These are phyloP conservation scores for Boletus sp. DNA, from an alignment of 768 basidiomycete genomes.

Conservation along the genomic window DNA sequence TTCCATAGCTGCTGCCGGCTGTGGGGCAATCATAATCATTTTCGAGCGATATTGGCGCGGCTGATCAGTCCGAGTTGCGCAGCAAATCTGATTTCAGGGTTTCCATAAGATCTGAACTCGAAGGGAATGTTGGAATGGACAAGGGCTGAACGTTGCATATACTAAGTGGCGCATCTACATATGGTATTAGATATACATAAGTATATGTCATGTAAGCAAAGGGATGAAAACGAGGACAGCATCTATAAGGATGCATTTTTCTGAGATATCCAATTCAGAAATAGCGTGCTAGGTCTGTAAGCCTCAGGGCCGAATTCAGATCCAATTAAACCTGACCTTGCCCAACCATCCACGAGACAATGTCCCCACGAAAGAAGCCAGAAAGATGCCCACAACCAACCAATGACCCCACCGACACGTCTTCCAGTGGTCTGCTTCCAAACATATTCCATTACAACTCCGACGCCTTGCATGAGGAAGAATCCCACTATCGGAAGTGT, in stretches of 20 bases:
- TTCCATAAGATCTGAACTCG: no score
- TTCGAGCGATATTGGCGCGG: no score
- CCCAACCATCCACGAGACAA: constrained; percentile 46
- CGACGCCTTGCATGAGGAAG: constrained; percentile 58
- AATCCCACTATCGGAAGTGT: constrained; percentile 43
- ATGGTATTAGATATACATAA: no score
- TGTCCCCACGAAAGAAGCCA: constrained; percentile 52
- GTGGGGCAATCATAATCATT: no score
- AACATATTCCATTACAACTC: constrained; percentile 46
- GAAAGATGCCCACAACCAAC: constrained; percentile 49
- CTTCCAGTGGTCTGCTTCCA: constrained; percentile 47
- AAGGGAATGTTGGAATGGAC: no score
- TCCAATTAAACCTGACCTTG: constrained; percentile 19
- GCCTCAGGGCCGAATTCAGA: constrained; percentile 9
- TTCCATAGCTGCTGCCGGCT: no score
- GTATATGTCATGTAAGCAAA: no score
- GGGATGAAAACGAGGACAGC: background rate
- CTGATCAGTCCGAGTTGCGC: no score
- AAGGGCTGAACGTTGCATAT: no score
- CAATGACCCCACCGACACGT: constrained; percentile 46
- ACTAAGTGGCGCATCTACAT: no score
- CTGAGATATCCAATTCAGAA: constrained; percentile 12
- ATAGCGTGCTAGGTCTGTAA: constrained; percentile 19
- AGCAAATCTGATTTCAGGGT: no score
- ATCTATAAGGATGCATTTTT: background rate